Base-by-base conservation (phyloP, 345 rosid species). In the Hirschfeldia incana region DNA sequence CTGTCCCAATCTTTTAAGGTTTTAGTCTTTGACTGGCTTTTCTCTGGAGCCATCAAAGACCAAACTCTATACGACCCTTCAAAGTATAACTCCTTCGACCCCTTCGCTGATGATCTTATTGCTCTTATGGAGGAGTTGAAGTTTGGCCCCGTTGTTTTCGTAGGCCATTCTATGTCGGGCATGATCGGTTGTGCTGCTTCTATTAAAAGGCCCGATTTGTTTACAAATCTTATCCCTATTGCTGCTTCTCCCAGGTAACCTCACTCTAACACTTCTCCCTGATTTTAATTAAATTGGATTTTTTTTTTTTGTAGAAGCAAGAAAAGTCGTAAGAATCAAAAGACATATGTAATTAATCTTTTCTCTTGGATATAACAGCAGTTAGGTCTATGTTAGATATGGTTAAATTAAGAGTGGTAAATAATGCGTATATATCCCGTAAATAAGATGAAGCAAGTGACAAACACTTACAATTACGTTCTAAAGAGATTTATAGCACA, bases 141-240 rank as follows among this genome's bases (percentile, higher is more conserved):
- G 65, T 57, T 88, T 42, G 75, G 79, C 6, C 77, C 80, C 0
- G 80, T 76, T 2, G 83, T 86, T 39, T 89, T 88, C 81, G 78
- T 89, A 16, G 98, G 97, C 29, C 97, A 94, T 76, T 94, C 97
- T 80, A 89, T 94, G 90, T 87, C 95, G 34, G 94, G 89, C 57
- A 87, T 94, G 88, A 89, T 91, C 51, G 94, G 94, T 10, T 90
- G 95, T 87, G 83, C 89, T 81, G 94, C 98, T 80, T 89, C 97
- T 74, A 64, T 87, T 65, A 89, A 87, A 80, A 83, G 90, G 64
- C 97, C 94, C 7, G 83, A 90, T 15, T 90, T 91, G 62, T 91
- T 91, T 70, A 63, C 84, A 77, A 77, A 71, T 7, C 87, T 91
- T 74, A 10, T 93, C 7, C 91, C 87, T 59, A 6, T 93, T 58